Conservation (phyloP, 768 basidiomycete genomes). For the Pleurotus salmoneostramineus region DNA sequence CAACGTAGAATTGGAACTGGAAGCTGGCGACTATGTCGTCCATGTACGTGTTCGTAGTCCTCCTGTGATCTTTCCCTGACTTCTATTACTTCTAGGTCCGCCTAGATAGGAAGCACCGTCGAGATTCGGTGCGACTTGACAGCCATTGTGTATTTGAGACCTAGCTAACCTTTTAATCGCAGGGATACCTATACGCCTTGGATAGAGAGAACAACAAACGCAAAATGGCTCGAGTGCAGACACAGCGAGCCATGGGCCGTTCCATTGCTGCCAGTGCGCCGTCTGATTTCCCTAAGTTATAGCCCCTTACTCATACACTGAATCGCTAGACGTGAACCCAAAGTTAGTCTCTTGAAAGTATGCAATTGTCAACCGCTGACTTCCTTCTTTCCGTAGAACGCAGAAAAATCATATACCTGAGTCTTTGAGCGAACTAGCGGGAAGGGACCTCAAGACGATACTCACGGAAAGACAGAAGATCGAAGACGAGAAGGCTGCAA, state of each 20-base stretch:
- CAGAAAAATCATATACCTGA: not conserved
- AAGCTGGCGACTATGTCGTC: constrained; percentile 38
- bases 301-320: not conserved
- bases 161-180: too few relatives aligned
- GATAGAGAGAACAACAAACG: not conserved
- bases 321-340: not conserved
- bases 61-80: not conserved
- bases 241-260: not conserved
- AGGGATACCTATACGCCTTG: too few relatives aligned
- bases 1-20: constrained; percentile 34
- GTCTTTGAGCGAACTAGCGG: not conserved
- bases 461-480: not conserved
- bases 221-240: not conserved
- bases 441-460: not conserved
- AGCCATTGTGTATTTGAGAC: too few relatives aligned
- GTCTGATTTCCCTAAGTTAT: too few relatives aligned
- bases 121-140: not conserved
- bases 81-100: constrained; percentile 23
- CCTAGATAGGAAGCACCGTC: constrained; percentile 23
- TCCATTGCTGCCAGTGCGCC: not conserved
- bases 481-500: not conserved
- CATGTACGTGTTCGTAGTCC: constrained; percentile 22
- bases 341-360: not conserved
- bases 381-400: not conserved
- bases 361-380: not conserved